Base-by-base conservation (phyloP, 805 yeast genomes). In the Komagataella pastoris region DNA sequence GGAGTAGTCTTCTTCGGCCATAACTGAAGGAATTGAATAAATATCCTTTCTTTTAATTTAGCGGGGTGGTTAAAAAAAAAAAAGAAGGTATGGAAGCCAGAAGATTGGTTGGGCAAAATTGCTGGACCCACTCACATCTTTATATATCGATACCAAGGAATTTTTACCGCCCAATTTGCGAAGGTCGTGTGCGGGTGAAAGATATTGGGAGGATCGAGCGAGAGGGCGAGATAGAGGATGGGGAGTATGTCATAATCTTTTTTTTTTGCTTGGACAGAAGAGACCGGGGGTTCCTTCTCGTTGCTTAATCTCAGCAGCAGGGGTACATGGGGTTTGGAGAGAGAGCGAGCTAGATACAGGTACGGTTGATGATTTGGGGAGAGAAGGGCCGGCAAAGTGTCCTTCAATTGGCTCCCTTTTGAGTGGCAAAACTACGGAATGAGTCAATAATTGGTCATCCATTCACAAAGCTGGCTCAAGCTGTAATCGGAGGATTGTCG, bases 1-100 rank as follows among this genome's bases (percentile, higher is more conserved):
- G 17, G 68, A 63, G 52, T 65, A 61, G 51, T 65, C 69, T 56
- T 64, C 68, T 21, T 21, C 51, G n/a, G 45, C 45, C 46, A 24
- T 43, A 17, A 17, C 45, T 23, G 21, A 17, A 14, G 17, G 45
- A 17, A 23, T 17, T 18, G 40, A 47, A 8, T 47, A 44, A 17
- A 10, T 19, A n/a, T 10, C 21, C 12, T 19, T 7, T 17, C 47
- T 19, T 19, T 10, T 17, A 10, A n/a, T n/a, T 44, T n/a, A 44
- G 21, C 7, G 47, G 47, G 10, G 19, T 12, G 47, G 8, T 12
- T n/a, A n/a, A 44, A 44, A 44, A 44, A 44, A 14, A 14, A 18
- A 10, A 17, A 17, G 21, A 44, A 18, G 47, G 47, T 17, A 18
- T 17, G 17, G 23, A 47, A 18, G 18, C 30, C 30, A 18, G 40